Evolutionary conservation across 2,329 filamentous ascomycete genomes (phyloP), one percentile per base, ranked within the genome.

Genomic region (Colletotrichum phormii): DNA sequence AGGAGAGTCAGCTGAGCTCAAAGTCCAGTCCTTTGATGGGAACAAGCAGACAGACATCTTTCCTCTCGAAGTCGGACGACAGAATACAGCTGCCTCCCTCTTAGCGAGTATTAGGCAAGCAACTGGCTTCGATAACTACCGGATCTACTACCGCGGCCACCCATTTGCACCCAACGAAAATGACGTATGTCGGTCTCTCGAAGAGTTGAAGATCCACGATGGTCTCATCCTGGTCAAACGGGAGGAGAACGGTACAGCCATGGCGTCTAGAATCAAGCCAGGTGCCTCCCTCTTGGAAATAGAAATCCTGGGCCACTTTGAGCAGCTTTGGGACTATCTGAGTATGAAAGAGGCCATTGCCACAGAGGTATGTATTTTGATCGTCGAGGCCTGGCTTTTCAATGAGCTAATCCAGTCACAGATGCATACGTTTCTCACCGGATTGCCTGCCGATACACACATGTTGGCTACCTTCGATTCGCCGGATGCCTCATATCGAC

Each of bases 271-370:
- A 35, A 82, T 87, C 64, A 86, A 85, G 74, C 87, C 82, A 64
- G 90, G 84, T 62, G 89, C 85, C 59, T 91, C 85, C 74, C 88
- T 84, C 46, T 88, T 98, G 3, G 95, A 98, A 79, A 87, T 90
- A 13, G 94, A 96, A 77, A 91, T 98, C 26, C 85, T 97, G 76
- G 88, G 91, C 70, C 94, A 97, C 80, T 97, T 98, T 78, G 89
- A 94, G 66, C 91, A 96, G 73, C 84, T 99, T 29, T 98, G 97
- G 87, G 89, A 90, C 55, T 93, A 96, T 77, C 86, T 98, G 66
- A 90, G 91, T 75, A 89, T 95, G 83, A 89, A 94, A 57, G 91
- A 95, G 71, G 86, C 84, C 62, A 84, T 95, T 54, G 91, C 93
- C 7, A 86, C 89, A 78, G 91, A 94, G 85, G 91, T 93, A 85